Evolutionary conservation across 1,139 yeast genomes (phyloP).

Genomic region (Geotrichum bryndzae): DNA sequence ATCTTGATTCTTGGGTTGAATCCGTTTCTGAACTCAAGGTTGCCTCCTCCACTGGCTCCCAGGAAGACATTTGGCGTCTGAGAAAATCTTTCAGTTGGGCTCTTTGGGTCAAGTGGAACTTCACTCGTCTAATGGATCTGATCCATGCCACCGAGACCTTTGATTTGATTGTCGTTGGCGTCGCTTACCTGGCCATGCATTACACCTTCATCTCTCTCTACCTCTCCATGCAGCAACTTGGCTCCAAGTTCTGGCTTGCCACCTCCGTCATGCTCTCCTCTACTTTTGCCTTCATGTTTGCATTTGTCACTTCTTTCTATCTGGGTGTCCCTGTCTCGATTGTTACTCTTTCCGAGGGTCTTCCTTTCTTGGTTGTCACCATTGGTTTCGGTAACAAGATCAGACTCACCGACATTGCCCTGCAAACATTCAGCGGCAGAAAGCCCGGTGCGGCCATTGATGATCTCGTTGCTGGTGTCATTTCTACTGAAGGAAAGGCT

Average conservation of each 20-base stretch:
- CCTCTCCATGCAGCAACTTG: conserved; percentile 69
- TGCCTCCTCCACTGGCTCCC: conserved; percentile 36
- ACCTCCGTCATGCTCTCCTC: conserved; percentile 77
- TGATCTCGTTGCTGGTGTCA: conserved; percentile 48
- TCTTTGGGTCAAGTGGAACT: conserved; percentile 48
- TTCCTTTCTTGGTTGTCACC: conserved; percentile 88
- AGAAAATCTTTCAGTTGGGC: conserved; percentile 60
- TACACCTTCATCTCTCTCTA: conserved; percentile 76
- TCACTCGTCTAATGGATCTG: conserved; percentile 46
- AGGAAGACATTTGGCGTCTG: conserved; percentile 63
- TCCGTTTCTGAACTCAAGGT: conserved; percentile 35
- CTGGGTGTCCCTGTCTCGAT: conserved; percentile 54
- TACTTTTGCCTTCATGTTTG: conserved; percentile 79
- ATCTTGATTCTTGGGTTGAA: conserved; percentile 34
- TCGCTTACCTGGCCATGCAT: conserved; percentile 88
- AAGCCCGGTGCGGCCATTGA: conserved; percentile 26
- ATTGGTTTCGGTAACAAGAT: conserved; percentile 90
- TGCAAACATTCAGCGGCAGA: conserved; percentile 28
- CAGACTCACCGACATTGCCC: conserved; percentile 61
- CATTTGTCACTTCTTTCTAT: conserved; percentile 56
- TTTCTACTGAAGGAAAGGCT: conserved; percentile 60
- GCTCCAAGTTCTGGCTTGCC: conserved; percentile 87
- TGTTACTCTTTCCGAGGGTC: conserved; percentile 78
- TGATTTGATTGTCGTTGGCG: conserved; percentile 71
- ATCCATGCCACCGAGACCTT: conserved; percentile 77